Percentiles rank a stretch among this genome's conserved stretches.
Evolutionary conservation across 768 basidiomycete genomes (phyloP).

Genomic region (Tubosaeta brunneosetosa): DNA sequence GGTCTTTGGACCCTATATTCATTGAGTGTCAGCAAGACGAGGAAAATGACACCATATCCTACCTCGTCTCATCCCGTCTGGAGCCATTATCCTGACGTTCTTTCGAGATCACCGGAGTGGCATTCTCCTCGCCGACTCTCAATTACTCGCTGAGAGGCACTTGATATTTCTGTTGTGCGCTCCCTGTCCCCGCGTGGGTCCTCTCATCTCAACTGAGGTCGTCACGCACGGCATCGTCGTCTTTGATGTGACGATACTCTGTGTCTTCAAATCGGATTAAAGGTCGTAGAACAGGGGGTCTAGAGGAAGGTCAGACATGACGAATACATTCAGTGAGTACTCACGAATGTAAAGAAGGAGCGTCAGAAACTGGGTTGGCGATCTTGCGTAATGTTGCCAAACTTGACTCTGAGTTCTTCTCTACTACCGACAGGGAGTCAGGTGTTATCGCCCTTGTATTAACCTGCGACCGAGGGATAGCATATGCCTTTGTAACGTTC

Average conservation of each 20-base stretch:
- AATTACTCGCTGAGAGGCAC: slow-evolving; percentile 18
- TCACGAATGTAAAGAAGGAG: slow-evolving; percentile 1
- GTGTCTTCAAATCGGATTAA: not conserved
- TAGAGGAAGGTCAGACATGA: slow-evolving; percentile 2
- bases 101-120: not conserved
- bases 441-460: not conserved
- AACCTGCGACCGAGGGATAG: not conserved
- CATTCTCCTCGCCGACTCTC: not conserved
- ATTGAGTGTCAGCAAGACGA: not conserved
- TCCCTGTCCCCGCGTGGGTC: not conserved
- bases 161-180: slow-evolving; percentile 6
- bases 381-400: not conserved
- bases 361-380: not conserved
- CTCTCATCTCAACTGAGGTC: slow-evolving; percentile 2
- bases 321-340: not conserved
- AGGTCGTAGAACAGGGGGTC: not conserved
- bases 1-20: not conserved
- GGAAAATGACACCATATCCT: not conserved
- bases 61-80: slow-evolving; percentile 4
- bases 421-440: not conserved
- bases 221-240: not conserved
- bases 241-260: not conserved
- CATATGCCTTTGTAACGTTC: not conserved
- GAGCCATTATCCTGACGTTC: not conserved
- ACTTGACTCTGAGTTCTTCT: not conserved